These are phyloP conservation scores for Hericium coralloides DNA, from an alignment of 768 basidiomycete genomes.

Conservation along the genomic window DNA sequence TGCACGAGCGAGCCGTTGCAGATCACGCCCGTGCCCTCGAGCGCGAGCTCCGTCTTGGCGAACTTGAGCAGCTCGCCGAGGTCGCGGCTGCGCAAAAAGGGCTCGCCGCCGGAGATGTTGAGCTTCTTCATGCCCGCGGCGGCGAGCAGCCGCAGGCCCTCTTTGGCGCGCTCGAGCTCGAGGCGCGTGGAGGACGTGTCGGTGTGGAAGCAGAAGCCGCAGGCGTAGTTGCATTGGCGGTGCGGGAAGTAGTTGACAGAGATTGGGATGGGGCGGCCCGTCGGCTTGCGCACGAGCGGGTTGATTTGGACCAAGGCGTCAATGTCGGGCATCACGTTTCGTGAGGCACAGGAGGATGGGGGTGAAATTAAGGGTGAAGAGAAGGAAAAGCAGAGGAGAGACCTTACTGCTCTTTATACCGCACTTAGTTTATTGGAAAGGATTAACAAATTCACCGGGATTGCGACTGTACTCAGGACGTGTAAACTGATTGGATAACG, in stretches of 20 bases:
- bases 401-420: too few species aligned
- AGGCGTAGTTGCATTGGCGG: constrained; percentile 29
- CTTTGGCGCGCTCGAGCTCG: constrained; percentile 27
- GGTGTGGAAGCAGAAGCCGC: constrained; percentile 35
- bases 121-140: constrained; percentile 28
- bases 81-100: constrained; percentile 28
- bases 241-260: constrained; percentile 22
- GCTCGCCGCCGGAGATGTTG: constrained; percentile 30
- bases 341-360: too few species aligned
- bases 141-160: constrained; percentile 23
- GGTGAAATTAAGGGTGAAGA: too few species aligned
- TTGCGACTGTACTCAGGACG: too few species aligned
- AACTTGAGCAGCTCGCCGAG: constrained; percentile 30
- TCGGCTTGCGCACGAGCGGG: neutral
- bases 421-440: too few species aligned
- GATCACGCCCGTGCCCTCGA: constrained; percentile 26
- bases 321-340: neutral
- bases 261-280: constrained; percentile 8
- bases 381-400: too few species aligned
- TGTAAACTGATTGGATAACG: too few species aligned
- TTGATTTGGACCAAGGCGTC: neutral
- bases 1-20: constrained; percentile 33
- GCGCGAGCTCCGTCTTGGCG: constrained; percentile 27
- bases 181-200: constrained; percentile 26
- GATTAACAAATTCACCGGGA: too few species aligned